phyloP scores from a whole-genome alignment of 2,329 filamentous ascomycete genomes.

The Paradendryphiella salina region DNA sequence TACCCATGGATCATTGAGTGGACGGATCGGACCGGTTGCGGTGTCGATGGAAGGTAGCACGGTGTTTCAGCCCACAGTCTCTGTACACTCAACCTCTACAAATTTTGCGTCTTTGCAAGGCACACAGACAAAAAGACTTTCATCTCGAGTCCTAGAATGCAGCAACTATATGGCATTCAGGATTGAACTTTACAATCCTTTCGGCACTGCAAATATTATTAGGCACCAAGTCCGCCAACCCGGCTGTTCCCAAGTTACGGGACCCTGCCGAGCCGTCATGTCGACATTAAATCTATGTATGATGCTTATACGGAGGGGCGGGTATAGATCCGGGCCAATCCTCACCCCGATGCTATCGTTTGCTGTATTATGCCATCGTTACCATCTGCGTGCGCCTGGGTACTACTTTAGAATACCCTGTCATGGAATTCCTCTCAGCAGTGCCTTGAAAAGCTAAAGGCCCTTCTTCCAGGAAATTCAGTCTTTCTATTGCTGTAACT shows the following conservation, averaged over 20 bases:
- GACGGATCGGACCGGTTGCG: background rate
- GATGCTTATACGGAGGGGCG: constrained; percentile 13
- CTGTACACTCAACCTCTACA: background rate
- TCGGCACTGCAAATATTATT: constrained; percentile 2
- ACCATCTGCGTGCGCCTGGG: constrained; percentile 7
- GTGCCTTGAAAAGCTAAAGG: constrained; percentile 3
- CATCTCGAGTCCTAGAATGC: constrained; percentile 1
- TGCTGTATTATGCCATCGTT: constrained; percentile 2
- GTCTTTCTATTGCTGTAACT: background rate
- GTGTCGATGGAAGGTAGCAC: background rate
- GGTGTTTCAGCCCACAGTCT: background rate
- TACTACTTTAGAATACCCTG: constrained; percentile 2
- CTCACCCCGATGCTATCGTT: background rate
- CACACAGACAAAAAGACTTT: background rate
- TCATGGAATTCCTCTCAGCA: background rate
- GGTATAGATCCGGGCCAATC: constrained; percentile 6
- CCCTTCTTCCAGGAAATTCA: background rate
- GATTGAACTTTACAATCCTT: constrained; percentile 2
- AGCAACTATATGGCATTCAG: constrained; percentile 1
- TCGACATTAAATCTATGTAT: constrained; percentile 15
- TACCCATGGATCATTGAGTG: background rate
- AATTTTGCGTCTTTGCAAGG: background rate
- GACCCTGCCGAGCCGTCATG: constrained; percentile 5
- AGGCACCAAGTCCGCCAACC: constrained; percentile 2
- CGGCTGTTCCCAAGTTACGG: constrained; percentile 7